phyloP scores from a whole-genome alignment of 768 basidiomycete species.

The Lenzites betulinus region DNA sequence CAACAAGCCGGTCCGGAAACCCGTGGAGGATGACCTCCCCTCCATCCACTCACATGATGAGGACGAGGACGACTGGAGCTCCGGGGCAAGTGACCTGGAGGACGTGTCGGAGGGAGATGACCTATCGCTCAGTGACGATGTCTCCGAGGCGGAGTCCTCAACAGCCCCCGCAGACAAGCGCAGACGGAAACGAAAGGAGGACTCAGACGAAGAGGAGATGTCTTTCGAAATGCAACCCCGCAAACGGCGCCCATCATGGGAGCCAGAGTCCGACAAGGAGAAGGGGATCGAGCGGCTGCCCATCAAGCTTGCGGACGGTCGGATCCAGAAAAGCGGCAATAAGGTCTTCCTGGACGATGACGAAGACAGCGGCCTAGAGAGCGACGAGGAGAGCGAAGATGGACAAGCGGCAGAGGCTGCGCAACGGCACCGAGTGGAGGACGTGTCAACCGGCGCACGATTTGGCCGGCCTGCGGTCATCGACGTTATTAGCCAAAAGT shows the following conservation, averaged over 20 bases:
- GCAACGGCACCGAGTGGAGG: conserved; percentile 48
- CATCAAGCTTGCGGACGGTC: conserved; percentile 84
- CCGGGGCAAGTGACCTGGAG: conserved; percentile 40
- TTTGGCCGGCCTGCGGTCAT: conserved; percentile 84
- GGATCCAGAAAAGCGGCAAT: conserved; percentile 60
- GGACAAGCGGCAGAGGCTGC: conserved; percentile 30
- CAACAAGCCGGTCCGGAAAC: conserved; percentile 53
- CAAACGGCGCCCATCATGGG: conserved; percentile 47
- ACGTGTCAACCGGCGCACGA: conserved; percentile 80
- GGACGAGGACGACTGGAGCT: conserved; percentile 57
- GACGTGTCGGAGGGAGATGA: conserved; percentile 33
- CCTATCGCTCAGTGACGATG: conserved; percentile 18
- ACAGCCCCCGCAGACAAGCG: conserved; percentile 7
- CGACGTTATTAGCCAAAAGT: conserved; percentile 66
- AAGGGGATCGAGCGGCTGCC: conserved; percentile 67
- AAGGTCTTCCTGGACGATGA: conserved; percentile 32
- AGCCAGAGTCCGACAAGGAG: conserved; percentile 48
- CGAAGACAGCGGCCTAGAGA: conserved; percentile 27
- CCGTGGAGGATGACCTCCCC: conserved; percentile 61
- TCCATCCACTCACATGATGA: conserved; percentile 69
- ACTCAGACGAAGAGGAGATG: conserved; percentile 66
- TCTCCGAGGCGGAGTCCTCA: conserved; percentile 13
- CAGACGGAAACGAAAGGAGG: conserved; percentile 22
- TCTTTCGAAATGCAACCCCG: conserved; percentile 69
- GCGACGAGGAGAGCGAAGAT: conserved; percentile 39